Conservation (phyloP, 2,329 filamentous ascomycete species). For the Xylariaceae sp. region DNA sequence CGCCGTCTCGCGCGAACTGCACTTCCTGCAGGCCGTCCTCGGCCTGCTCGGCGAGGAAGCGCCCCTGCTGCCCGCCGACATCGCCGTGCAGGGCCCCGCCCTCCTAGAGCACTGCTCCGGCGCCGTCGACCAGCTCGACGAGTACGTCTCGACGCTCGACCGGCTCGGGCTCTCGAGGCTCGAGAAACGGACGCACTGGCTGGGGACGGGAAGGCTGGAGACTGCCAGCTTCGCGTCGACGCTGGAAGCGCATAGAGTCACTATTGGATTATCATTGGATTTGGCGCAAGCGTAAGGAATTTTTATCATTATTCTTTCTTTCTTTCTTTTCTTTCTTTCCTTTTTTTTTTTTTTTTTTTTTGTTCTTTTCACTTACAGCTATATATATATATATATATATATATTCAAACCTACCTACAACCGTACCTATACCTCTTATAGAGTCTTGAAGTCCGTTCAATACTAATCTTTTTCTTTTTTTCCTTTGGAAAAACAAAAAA, state of each 20-base stretch:
- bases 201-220: slow-evolving; percentile 31
- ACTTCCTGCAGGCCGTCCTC: slow-evolving; percentile 37
- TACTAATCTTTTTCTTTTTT: not conserved
- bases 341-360: not conserved
- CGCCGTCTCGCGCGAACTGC: slow-evolving; percentile 36
- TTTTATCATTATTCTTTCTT: too few relatives aligned
- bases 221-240: slow-evolving; percentile 31
- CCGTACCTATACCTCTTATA: too few relatives aligned
- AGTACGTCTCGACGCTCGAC: slow-evolving; percentile 31
- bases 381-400: too few relatives aligned
- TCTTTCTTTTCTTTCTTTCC: not conserved
- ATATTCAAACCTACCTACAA: too few relatives aligned
- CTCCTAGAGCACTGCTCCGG: slow-evolving; percentile 34
- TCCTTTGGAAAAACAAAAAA: too few relatives aligned
- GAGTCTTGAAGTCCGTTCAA: too few relatives aligned
- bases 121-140: slow-evolving; percentile 35
- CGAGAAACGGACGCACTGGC: slow-evolving; percentile 37
- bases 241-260: slow-evolving; percentile 36
- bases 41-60: slow-evolving; percentile 38
- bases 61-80: slow-evolving; percentile 31
- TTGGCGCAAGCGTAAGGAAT: slow-evolving; percentile 36
- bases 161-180: slow-evolving; percentile 29
- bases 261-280: slow-evolving; percentile 38
- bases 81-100: slow-evolving; percentile 34
- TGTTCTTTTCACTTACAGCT: too few relatives aligned